Percentiles rank a stretch among this genome's conserved stretches.
Evolutionary conservation across 2,329 filamentous ascomycete species (phyloP).

Genomic region (Blumeriella jaapii): DNA sequence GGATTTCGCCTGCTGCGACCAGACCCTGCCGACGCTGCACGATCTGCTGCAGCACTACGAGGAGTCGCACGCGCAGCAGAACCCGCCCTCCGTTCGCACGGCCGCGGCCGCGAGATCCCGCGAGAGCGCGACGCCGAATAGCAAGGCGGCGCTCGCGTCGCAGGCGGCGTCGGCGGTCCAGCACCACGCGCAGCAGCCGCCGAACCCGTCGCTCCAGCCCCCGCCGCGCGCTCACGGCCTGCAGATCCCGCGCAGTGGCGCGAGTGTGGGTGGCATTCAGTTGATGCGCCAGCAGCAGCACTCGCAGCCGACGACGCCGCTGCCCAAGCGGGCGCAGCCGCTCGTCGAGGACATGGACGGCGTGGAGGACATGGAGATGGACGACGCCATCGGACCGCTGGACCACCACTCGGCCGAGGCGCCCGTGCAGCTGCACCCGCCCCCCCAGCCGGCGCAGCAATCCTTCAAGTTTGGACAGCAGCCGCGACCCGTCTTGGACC

Average conservation of each 20-base stretch:
- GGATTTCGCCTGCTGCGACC: slow-evolving; percentile 91
- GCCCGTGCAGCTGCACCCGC: slow-evolving; percentile 31
- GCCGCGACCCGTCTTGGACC: slow-evolving; percentile 62
- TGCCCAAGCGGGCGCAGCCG: slow-evolving; percentile 22
- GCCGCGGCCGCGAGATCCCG: slow-evolving; percentile 31
- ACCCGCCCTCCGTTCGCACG: slow-evolving; percentile 35
- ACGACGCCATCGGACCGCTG: slow-evolving; percentile 62
- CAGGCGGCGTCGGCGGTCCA: slow-evolving; percentile 31
- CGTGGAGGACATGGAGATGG: slow-evolving; percentile 93
- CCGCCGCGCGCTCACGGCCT: slow-evolving; percentile 20
- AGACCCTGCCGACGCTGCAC: slow-evolving; percentile 81
- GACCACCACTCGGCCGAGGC: slow-evolving; percentile 44
- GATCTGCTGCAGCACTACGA: slow-evolving; percentile 95
- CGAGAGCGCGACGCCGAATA: slow-evolving; percentile 34
- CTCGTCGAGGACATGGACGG: slow-evolving; percentile 61
- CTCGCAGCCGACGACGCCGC: slow-evolving; percentile 25
- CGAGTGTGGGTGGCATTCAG: slow-evolving; percentile 26
- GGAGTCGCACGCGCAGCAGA: slow-evolving; percentile 74
- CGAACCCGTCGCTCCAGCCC: slow-evolving; percentile 16
- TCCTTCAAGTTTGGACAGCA: slow-evolving; percentile 52
- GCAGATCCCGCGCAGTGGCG: slow-evolving; percentile 22
- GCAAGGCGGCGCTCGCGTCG: slow-evolving; percentile 31
- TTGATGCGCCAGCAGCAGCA: slow-evolving; percentile 27
- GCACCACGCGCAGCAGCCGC: slow-evolving; percentile 35
- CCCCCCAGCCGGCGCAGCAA: slow-evolving; percentile 57